phyloP scores from a whole-genome alignment of 2,329 filamentous ascomycete species.

The Cordyceps militaris region DNA sequence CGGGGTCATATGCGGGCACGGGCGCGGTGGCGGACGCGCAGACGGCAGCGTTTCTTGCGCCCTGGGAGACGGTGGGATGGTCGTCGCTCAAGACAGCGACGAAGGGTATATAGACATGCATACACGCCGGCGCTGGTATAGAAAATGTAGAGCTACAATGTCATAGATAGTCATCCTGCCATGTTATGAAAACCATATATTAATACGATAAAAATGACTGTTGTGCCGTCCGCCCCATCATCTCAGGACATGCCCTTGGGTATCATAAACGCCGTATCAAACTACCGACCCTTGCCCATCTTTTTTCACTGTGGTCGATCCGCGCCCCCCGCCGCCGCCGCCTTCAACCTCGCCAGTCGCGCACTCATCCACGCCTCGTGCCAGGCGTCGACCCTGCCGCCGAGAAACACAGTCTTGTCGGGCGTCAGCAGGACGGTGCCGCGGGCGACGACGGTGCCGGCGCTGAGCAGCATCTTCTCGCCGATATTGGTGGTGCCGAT shows the following conservation, averaged over 20 bases:
- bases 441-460: constrained; percentile 59
- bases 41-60: constrained; percentile 69
- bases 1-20: constrained; percentile 66
- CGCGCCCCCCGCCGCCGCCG: constrained; percentile 39
- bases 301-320: constrained; percentile 16
- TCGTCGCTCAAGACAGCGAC: constrained; percentile 37
- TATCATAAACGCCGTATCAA: not conserved
- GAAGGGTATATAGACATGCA: constrained; percentile 13
- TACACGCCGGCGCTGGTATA: not conserved
- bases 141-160: too few species aligned
- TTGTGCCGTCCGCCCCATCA: not conserved
- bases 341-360: constrained; percentile 61
- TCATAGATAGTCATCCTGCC: not conserved
- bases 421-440: constrained; percentile 76
- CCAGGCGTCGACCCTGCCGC: constrained; percentile 77
- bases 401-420: constrained; percentile 61
- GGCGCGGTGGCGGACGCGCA: constrained; percentile 68
- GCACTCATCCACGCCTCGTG: constrained; percentile 71
- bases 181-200: not conserved
- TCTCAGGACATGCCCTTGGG: not conserved
- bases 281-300: not conserved
- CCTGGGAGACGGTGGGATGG: constrained; percentile 68
- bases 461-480: constrained; percentile 68
- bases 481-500: constrained; percentile 65
- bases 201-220: not conserved